A percentile compares a stretch with the other conserved stretches of the same genome.
Evolutionary conservation across 805 yeast genomes (phyloP).

Genomic region (Zygosaccharomyces bisporus): DNA sequence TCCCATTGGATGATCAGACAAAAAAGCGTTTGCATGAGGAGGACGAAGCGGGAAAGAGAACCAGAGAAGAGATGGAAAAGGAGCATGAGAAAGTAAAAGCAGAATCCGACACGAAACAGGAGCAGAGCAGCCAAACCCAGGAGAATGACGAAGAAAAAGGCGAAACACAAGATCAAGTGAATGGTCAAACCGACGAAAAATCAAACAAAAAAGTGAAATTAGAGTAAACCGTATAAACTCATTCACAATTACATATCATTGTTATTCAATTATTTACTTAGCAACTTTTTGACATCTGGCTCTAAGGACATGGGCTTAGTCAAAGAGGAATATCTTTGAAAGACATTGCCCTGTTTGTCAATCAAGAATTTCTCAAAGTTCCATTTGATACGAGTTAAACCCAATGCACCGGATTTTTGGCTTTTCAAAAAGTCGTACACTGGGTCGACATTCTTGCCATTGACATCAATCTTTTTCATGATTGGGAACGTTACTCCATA

Average conservation of each 20-base stretch:
- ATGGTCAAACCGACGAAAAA: conserved; percentile 8
- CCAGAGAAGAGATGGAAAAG: conserved; percentile 24
- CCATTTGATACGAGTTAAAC: conserved; percentile 73
- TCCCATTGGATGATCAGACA: conserved; percentile 25
- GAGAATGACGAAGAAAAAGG: neutral
- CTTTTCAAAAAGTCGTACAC: conserved; percentile 74
- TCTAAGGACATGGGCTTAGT: conserved; percentile 64
- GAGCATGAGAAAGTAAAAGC: conserved; percentile 11
- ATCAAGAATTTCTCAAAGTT: conserved; percentile 71
- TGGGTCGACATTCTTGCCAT: conserved; percentile 76
- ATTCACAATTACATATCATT: neutral
- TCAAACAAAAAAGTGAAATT: conserved; percentile 15
- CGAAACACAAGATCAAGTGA: conserved; percentile 5
- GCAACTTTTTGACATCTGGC: conserved; percentile 53
- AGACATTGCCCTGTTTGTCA: conserved; percentile 52
- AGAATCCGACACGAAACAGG: conserved; percentile 7
- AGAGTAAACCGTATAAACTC: conserved; percentile 9
- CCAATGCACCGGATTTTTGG: conserved; percentile 54
- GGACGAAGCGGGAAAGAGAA: conserved; percentile 28
- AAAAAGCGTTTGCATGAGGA: conserved; percentile 30
- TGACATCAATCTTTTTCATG: conserved; percentile 81
- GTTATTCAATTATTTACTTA: conserved; percentile 28
- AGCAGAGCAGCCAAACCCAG: neutral
- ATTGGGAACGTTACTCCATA: conserved; percentile 92
- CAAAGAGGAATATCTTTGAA: conserved; percentile 58